Percentiles rank a stretch among this genome's conserved stretches.
Evolutionary conservation across 129 eudicot species (phyloP).

Genomic region (Saussurea involucrata): DNA sequence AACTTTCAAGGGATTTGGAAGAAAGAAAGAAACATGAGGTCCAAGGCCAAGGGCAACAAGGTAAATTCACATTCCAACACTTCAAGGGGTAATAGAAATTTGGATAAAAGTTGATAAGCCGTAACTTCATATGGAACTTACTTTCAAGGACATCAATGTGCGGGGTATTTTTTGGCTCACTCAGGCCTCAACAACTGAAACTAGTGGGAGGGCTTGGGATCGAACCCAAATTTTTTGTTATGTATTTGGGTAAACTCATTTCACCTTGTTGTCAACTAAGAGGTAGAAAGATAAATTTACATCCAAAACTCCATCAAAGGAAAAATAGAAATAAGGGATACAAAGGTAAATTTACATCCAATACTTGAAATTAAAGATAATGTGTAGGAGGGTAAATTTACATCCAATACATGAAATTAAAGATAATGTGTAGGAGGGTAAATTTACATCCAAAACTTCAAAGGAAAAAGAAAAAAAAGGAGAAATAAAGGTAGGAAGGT

Average conservation of each 20-base stretch:
- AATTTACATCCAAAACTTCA: neutral
- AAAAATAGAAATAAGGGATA: neutral
- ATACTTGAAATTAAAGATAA: neutral
- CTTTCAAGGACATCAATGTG: no score
- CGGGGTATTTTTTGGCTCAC: no score
- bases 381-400: neutral
- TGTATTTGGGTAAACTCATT: no score
- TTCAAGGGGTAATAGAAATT: constrained; percentile 13
- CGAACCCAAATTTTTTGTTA: no score
- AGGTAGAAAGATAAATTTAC: no score
- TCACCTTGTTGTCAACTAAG: no score
- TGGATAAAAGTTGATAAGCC: no score
- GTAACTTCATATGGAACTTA: no score
- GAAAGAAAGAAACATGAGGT: constrained; percentile 12
- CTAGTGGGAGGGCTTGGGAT: no score
- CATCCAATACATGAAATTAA: neutral
- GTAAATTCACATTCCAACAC: neutral
- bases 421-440: neutral
- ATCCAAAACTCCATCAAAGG: no score
- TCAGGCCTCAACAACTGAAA: no score
- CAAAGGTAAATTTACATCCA: neutral
- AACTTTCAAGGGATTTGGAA: constrained; percentile 25
- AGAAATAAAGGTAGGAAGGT: neutral
- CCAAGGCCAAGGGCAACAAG: constrained; percentile 7
- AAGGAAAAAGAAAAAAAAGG: neutral